These are phyloP conservation scores for Ulvella scutata DNA, from an alignment of 139 green algal genomes.

Conservation along the genomic window DNA sequence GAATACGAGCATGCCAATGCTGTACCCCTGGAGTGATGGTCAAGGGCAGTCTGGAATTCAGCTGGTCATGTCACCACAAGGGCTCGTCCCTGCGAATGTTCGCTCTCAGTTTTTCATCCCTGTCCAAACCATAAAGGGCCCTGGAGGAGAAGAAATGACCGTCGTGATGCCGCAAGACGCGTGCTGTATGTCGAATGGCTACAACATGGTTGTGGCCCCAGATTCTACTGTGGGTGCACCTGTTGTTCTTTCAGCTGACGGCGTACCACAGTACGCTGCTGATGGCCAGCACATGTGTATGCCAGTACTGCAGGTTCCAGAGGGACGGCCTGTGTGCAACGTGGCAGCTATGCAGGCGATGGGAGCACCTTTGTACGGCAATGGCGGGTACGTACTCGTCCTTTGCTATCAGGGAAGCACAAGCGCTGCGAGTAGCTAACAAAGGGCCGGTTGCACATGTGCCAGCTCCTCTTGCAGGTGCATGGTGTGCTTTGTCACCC, in stretches of 20 bases:
- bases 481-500: neutral
- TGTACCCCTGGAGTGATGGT: neutral
- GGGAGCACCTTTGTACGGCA: neutral
- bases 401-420: no score
- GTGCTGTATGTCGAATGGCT: neutral
- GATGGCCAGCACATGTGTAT: neutral
- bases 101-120: neutral
- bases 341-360: no score
- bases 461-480: neutral
- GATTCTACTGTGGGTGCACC: neutral
- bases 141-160: neutral
- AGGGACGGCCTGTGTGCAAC: neutral
- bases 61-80: neutral
- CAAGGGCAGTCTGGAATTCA: neutral
- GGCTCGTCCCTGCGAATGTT: neutral
- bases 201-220: neutral
- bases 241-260: neutral
- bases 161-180: neutral
- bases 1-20: neutral
- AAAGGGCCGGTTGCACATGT: no score
- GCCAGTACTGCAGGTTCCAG: neutral
- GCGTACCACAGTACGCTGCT: neutral
- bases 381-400: neutral
- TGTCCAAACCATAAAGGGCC: neutral
- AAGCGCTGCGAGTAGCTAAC: no score